Evolutionary conservation across 2,329 filamentous ascomycete genomes (phyloP).

Genomic region (Colletotrichum sansevieriae): DNA sequence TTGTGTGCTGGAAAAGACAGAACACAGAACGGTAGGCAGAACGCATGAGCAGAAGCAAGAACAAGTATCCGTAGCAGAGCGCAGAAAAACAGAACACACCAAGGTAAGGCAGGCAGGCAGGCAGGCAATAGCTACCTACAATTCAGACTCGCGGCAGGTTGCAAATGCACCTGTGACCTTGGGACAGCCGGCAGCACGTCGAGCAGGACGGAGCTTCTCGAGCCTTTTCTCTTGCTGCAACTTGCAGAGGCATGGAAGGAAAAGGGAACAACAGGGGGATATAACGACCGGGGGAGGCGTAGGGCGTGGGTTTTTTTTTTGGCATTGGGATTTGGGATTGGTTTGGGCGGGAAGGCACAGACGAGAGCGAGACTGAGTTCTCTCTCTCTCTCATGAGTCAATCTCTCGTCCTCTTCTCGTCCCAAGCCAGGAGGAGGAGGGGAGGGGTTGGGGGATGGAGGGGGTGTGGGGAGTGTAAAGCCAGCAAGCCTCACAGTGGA

Average conservation of each 20-base stretch:
- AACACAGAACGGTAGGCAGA: not conserved
- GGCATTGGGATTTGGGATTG: conserved; percentile 22
- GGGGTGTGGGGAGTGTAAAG: not conserved
- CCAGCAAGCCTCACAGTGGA: conserved; percentile 26
- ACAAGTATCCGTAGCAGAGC: not conserved
- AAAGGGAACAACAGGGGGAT: conserved; percentile 39
- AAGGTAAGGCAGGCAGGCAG: not conserved
- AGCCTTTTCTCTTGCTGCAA: conserved; percentile 39
- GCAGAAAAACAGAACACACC: conserved; percentile 5
- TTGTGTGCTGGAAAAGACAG: conserved; percentile 12
- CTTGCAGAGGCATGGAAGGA: conserved; percentile 36
- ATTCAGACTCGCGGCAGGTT: conserved; percentile 2
- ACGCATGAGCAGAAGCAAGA: not conserved
- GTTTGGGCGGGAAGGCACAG: conserved; percentile 10
- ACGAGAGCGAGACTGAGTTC: no score
- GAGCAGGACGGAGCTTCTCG: conserved; percentile 34
- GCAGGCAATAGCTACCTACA: conserved; percentile 2
- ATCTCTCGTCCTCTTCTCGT: conserved; percentile 6
- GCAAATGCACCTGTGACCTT: conserved; percentile 21
- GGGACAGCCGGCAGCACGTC: conserved; percentile 12
- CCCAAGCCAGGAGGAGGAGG: conserved; percentile 21
- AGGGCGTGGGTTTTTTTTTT: not conserved
- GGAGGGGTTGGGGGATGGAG: conserved; percentile 16
- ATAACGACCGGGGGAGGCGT: conserved; percentile 39
- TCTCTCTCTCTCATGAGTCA: not conserved